Percentiles rank a stretch among this genome's conserved stretches.
phyloP scores from a whole-genome alignment of 78 protist genomes.

The Protostelium mycophagum region DNA sequence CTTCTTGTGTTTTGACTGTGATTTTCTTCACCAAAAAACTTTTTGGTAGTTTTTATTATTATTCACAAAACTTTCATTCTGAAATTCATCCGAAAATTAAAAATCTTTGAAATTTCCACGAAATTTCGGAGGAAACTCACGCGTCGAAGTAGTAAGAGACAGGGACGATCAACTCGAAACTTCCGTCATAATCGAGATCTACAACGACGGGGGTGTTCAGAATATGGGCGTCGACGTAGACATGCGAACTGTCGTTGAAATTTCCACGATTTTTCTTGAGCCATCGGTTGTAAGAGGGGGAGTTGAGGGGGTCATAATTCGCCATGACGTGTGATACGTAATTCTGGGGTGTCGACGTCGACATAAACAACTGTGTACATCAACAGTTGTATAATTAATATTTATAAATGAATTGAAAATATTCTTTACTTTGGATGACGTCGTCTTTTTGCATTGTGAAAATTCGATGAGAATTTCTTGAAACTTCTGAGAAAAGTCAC shows the following conservation, averaged over 20 bases:
- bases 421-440: no score
- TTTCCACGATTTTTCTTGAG: background rate
- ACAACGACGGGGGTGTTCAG: conserved; percentile 78
- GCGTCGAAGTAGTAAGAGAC: conserved; percentile 79
- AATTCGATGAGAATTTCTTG: no score
- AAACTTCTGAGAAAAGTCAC: no score
- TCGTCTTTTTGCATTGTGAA: no score
- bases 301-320: background rate
- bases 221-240: conserved; percentile 80
- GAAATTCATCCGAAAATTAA: no score
- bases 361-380: background rate
- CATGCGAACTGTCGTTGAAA: background rate
- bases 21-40: no score
- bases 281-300: background rate
- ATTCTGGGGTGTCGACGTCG: background rate
- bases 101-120: background rate
- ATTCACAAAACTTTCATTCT: no score
- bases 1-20: no score
- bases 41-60: no score
- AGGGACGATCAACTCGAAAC: conserved; percentile 56
- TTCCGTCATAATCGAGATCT: conserved; percentile 80
- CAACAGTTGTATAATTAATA: no score
- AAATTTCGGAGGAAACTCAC: background rate
- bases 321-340: background rate
- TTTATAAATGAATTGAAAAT: no score